Evolutionary conservation across 78 protist species (phyloP).

Genomic region (Dictyostelium discoideum): DNA sequence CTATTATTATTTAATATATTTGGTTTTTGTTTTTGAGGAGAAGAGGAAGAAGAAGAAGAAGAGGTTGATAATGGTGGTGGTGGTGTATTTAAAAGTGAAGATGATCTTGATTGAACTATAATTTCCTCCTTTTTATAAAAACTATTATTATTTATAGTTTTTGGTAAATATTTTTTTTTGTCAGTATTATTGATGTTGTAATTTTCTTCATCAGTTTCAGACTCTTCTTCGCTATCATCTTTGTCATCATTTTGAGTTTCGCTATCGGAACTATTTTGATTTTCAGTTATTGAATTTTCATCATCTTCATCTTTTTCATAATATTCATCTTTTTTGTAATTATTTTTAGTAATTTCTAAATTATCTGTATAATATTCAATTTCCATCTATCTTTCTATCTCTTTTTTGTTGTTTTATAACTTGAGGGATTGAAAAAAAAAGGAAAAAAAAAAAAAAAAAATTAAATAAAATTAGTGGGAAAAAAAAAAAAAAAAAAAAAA

Average conservation of each 20-base stretch:
- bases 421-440: background rate
- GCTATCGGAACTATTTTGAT: background rate
- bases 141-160: background rate
- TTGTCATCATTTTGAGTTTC: background rate
- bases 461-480: no score
- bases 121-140: background rate
- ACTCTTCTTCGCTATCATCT: background rate
- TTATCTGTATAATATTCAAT: background rate
- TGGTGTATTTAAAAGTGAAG: background rate
- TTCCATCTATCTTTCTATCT: background rate
- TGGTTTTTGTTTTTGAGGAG: background rate
- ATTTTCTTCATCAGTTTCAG: background rate
- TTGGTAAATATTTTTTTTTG: background rate
- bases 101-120: background rate
- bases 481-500: background rate
- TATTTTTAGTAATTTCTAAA: background rate
- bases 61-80: background rate
- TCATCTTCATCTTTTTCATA: background rate
- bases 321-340: background rate
- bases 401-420: background rate
- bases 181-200: background rate
- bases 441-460: no score
- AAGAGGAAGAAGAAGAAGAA: background rate
- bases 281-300: background rate
- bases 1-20: background rate